Conservation (phyloP, 1,284 basidiomycete genomes). For the Leucoagaricus sp. region DNA sequence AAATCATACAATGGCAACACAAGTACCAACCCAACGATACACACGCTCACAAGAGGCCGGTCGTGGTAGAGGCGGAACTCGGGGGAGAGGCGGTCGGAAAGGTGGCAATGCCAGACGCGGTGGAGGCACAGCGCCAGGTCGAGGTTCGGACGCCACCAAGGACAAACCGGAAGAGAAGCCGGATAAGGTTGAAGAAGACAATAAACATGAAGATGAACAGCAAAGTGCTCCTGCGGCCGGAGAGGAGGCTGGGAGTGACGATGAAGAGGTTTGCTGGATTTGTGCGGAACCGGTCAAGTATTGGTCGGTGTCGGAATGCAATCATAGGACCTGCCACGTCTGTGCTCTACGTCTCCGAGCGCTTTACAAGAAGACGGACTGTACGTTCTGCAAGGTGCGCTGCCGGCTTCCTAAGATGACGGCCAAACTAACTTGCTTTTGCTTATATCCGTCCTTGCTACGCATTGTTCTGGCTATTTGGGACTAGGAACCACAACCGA, state of each 20-base stretch:
- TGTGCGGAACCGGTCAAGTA: slow-evolving; percentile 95
- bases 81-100: neutral
- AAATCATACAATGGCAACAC: neutral
- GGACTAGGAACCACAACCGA: slow-evolving; percentile 80
- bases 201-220: neutral
- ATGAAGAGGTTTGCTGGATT: slow-evolving; percentile 79
- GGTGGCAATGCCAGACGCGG: neutral
- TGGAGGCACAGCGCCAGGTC: neutral
- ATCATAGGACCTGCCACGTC: slow-evolving; percentile 91
- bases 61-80: neutral
- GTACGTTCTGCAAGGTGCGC: slow-evolving; percentile 93
- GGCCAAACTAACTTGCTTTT: too few relatives aligned
- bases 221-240: neutral
- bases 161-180: neutral
- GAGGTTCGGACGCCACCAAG: neutral
- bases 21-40: neutral
- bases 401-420: neutral
- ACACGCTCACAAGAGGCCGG: neutral
- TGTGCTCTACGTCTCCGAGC: slow-evolving; percentile 91
- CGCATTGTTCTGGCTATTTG: neutral
- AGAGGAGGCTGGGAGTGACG: slow-evolving; percentile 23
- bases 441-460: too few relatives aligned
- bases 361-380: slow-evolving; percentile 92
- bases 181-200: neutral
- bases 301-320: slow-evolving; percentile 87